Evolutionary conservation across 768 basidiomycete genomes (phyloP), one percentile per base, ranked within the genome.

Genomic region (Termitomyces bulborhizus): DNA sequence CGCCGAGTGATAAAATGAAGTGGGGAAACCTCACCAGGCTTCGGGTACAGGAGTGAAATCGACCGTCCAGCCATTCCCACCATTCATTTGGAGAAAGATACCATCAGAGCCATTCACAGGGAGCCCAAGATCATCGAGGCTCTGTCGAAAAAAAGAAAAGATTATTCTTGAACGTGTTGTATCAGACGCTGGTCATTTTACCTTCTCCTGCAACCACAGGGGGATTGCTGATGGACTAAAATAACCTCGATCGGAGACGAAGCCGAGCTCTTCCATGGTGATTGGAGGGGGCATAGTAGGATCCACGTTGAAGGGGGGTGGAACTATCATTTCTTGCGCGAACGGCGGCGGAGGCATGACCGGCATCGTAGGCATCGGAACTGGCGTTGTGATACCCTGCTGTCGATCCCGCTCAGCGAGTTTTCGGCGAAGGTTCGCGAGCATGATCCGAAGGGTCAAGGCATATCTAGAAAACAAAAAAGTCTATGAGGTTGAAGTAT

Each of bases 41-140:
- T 90, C 90, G 15, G 90, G 88, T 81, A 86, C 85, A 42, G 84
- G 76, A 7, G 80, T 75, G 64, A 88, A 86, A 64, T 90, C 88
- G 48, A 83, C 82, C 18, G 78, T 79, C 90, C 90, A 92, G 15
- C 89, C 88, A 57, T 83, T 86, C 40, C 79, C 66, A 50, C 81
- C 83, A 43, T 77, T 77, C 73, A 88, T 79, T 61, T 87, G 84
- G 59, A 95, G 69, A 72, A 98, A 95, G 51, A 96, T 87, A 12
- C 88, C 90, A 62, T 98, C 94, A 3, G 87, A 89, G 43, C 94
- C 94, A 62, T 94, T 94, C 37, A 84, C 76, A n/a, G 94, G 94
- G 51, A 97, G 73, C 15, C 94, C 92, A 13, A 98, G 83, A 68
- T 98, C 94, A 15, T 85, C 84, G 60, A 95, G 72, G 65, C 84